Evolutionary conservation across 148 eudicot genomes (phyloP).

Genomic region (Mesembryanthemum crystallinum): DNA sequence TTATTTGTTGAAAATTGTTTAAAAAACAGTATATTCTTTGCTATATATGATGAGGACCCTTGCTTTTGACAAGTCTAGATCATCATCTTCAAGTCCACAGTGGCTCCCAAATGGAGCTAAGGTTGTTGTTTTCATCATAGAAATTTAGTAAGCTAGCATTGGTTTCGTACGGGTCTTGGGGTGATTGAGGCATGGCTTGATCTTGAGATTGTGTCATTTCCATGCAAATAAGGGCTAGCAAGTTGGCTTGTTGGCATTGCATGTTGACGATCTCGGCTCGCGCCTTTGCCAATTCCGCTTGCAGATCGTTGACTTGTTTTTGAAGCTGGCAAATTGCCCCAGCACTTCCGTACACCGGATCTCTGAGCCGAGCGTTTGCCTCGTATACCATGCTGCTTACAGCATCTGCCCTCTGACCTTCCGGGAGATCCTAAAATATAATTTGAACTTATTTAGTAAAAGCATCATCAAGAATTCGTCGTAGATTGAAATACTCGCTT

Average conservation of each 20-base stretch:
- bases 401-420: conserved; percentile 51
- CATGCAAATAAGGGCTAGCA: conserved; percentile 42
- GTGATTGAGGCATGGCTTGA: conserved; percentile 16
- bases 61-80: not conserved
- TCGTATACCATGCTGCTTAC: conserved; percentile 67
- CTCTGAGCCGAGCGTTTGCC: conserved; percentile 52
- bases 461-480: not conserved
- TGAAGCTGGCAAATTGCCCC: conserved; percentile 56
- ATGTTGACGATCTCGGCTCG: conserved; percentile 42
- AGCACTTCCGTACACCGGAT: conserved; percentile 50
- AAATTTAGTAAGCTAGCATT: conserved; percentile 26
- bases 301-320: conserved; percentile 49
- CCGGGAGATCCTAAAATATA: conserved; percentile 45
- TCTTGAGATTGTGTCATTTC: conserved; percentile 29
- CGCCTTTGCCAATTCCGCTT: conserved; percentile 51
- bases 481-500: no score
- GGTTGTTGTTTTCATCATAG: conserved; percentile 32
- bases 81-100: conserved; percentile 43
- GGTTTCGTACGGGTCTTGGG: conserved; percentile 20
- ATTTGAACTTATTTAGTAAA: not conserved
- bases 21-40: not conserved
- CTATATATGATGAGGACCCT: not conserved
- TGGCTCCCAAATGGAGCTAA: conserved; percentile 7
- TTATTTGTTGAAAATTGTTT: conserved; percentile 26
- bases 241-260: conserved; percentile 45